A percentile compares a stretch with the other conserved stretches of the same genome.
Evolutionary conservation across 139 green algal species (phyloP).

Genomic region (Volvox africanus): DNA sequence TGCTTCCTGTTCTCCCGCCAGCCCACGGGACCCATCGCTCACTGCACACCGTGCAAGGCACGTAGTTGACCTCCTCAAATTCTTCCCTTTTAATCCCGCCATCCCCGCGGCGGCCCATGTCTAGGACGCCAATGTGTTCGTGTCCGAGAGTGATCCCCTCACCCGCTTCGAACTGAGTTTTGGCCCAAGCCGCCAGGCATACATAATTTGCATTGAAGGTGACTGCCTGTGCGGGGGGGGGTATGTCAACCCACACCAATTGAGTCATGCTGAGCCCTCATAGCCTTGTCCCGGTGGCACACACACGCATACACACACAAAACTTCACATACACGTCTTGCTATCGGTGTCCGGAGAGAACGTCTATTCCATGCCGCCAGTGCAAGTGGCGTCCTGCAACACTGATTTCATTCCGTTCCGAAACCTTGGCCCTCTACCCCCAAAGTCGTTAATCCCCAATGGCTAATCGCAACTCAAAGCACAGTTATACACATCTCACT

Average conservation of each 20-base stretch:
- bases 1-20: too few relatives aligned
- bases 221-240: not conserved
- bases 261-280: not conserved
- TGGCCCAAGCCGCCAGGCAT: slow-evolving; percentile 57
- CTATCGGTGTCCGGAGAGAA: too few relatives aligned
- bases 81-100: slow-evolving; percentile 8
- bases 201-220: slow-evolving; percentile 80
- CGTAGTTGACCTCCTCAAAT: not conserved
- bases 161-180: slow-evolving; percentile 58
- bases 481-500: too few relatives aligned
- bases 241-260: not conserved
- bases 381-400: too few relatives aligned
- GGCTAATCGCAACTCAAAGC: too few relatives aligned
- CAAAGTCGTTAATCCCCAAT: too few relatives aligned
- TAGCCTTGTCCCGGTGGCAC: not conserved
- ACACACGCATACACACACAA: not conserved
- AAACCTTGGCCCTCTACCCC: too few relatives aligned
- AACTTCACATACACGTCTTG: too few relatives aligned
- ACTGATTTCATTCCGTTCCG: too few relatives aligned
- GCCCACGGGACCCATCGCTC: too few relatives aligned
- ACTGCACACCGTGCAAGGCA: too few relatives aligned
- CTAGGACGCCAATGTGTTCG: slow-evolving; percentile 82
- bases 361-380: too few relatives aligned
- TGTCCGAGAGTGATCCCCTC: slow-evolving; percentile 74
- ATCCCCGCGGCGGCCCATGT: not conserved